A percentile compares a stretch with the other conserved stretches of the same genome.
These are phyloP conservation scores for Xylaria hypoxylon DNA, from an alignment of 2,329 filamentous ascomycete species.

Conservation along the genomic window DNA sequence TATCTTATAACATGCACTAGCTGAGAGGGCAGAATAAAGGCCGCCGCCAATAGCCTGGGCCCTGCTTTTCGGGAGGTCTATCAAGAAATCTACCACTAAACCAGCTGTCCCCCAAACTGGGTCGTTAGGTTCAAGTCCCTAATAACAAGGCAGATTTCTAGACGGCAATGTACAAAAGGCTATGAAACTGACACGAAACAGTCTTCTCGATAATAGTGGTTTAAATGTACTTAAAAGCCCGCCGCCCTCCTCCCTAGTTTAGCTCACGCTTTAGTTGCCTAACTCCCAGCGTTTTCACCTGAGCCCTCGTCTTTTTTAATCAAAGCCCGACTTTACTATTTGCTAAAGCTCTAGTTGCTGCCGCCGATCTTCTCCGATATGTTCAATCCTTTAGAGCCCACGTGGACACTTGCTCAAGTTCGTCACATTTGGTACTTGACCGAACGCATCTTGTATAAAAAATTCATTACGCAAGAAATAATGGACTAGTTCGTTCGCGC, in stretches of 20 bases:
- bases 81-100: not conserved
- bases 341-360: not conserved
- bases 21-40: no score
- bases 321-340: not conserved
- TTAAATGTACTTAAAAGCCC: slow-evolving; percentile 4
- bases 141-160: slow-evolving; percentile 1
- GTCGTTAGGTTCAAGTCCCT: not conserved
- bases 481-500: not conserved
- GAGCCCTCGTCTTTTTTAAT: not conserved
- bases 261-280: slow-evolving; percentile 3
- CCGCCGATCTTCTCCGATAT: not conserved
- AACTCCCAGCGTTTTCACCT: not conserved
- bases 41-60: no score
- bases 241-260: no score
- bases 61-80: no score
- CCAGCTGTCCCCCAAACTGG: not conserved
- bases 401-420: not conserved
- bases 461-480: not conserved
- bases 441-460: not conserved
- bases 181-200: slow-evolving; percentile 10
- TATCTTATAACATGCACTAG: no score
- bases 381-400: not conserved
- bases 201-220: slow-evolving; percentile 9
- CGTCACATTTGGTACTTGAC: not conserved
- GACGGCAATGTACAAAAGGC: not conserved